Percentiles rank a stretch among this genome's conserved stretches.
These are phyloP conservation scores for Cytospora schulzeri DNA, from an alignment of 2,329 filamentous ascomycete genomes.

Conservation along the genomic window DNA sequence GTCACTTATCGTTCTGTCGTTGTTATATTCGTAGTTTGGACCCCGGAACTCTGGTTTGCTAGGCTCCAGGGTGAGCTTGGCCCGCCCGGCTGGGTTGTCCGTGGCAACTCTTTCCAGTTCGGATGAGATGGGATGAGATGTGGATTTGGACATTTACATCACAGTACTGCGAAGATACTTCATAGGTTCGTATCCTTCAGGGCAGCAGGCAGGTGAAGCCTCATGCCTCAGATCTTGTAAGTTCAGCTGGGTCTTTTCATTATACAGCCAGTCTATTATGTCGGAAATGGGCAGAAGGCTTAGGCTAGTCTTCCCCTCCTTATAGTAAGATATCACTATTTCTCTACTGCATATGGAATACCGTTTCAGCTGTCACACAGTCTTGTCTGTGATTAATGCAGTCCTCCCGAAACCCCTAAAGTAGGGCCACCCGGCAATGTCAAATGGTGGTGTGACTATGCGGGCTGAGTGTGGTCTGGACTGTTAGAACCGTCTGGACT, in stretches of 20 bases:
- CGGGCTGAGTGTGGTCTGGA: background rate
- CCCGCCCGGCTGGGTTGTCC: slow-evolving; percentile 1
- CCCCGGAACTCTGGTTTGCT: background rate
- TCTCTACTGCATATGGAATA: background rate
- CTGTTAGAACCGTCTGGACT: background rate
- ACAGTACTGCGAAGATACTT: slow-evolving; percentile 10
- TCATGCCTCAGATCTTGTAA: background rate
- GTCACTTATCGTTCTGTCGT: background rate
- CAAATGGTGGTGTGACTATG: slow-evolving; percentile 15
- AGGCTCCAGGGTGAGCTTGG: slow-evolving; percentile 17
- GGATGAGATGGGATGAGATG: background rate
- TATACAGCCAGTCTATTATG: no score
- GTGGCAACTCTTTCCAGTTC: background rate
- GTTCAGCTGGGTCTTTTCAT: no score
- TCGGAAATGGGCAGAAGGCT: no score
- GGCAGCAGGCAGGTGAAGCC: background rate
- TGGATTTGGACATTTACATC: background rate
- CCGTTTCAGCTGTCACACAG: background rate
- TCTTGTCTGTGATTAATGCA: background rate
- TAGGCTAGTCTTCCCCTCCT: no score
- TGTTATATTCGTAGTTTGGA: background rate
- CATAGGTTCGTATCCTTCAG: slow-evolving; percentile 4
- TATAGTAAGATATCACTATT: no score
- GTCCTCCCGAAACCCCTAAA: background rate
- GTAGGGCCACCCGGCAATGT: background rate